Percentiles rank a stretch among this genome's conserved stretches.
These are phyloP conservation scores for Xylariaceae sp. DNA, from an alignment of 2,329 filamentous ascomycete genomes.

Conservation along the genomic window DNA sequence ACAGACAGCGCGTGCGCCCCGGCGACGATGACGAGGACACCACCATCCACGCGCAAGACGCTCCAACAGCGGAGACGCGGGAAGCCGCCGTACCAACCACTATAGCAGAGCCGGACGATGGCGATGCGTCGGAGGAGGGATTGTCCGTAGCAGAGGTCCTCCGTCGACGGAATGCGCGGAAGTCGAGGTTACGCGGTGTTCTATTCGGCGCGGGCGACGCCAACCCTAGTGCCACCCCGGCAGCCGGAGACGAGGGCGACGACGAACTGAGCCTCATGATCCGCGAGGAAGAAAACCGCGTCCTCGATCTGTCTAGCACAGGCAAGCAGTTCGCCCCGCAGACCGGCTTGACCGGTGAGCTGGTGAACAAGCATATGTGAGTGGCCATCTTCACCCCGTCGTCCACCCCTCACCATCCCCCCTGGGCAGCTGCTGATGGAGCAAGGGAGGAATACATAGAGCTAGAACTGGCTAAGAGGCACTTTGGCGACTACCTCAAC, in stretches of 20 bases:
- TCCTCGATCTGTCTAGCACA: slow-evolving; percentile 22
- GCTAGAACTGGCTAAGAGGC: slow-evolving; percentile 63
- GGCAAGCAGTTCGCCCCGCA: slow-evolving; percentile 60
- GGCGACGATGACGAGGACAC: slow-evolving; percentile 13
- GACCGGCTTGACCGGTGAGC: slow-evolving; percentile 58
- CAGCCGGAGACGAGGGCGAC: slow-evolving; percentile 12
- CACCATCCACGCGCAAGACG: slow-evolving; percentile 2
- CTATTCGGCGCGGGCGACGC: slow-evolving; percentile 38
- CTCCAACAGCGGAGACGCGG: slow-evolving; percentile 4
- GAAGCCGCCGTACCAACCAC: not conserved
- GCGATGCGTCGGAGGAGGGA: slow-evolving; percentile 26
- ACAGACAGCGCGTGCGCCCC: slow-evolving; percentile 44
- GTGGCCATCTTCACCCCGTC: slow-evolving; percentile 26
- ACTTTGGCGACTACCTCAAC: slow-evolving; percentile 24
- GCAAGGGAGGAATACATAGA: slow-evolving; percentile 81
- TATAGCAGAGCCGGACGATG: not conserved
- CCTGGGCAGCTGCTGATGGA: slow-evolving; percentile 51
- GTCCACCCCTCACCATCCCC: slow-evolving; percentile 2
- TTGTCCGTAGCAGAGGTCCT: slow-evolving; percentile 44
- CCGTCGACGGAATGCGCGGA: slow-evolving; percentile 44
- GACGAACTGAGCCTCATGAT: slow-evolving; percentile 30
- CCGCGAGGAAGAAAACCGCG: slow-evolving; percentile 26
- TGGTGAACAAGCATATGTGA: slow-evolving; percentile 74
- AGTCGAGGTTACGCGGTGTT: slow-evolving; percentile 45
- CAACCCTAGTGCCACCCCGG: slow-evolving; percentile 14